These are phyloP conservation scores for Linnemannia schmuckeri DNA, from an alignment of 192 early-diverging fungal genomes.

Conservation along the genomic window DNA sequence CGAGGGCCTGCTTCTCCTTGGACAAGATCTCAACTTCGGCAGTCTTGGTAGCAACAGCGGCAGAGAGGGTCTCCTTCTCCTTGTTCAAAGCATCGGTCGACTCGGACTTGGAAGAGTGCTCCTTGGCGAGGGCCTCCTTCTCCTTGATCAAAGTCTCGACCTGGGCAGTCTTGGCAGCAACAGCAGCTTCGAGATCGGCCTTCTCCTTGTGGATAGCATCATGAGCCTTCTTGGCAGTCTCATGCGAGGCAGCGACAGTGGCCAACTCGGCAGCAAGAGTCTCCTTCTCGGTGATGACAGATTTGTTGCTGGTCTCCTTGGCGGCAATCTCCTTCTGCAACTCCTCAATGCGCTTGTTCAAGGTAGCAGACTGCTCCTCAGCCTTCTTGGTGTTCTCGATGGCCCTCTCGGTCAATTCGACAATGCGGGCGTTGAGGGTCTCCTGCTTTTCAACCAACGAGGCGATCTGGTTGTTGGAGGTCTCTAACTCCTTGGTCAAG, in stretches of 20 bases:
- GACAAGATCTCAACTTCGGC: slow-evolving; percentile 10
- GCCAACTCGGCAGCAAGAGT: slow-evolving; percentile 17
- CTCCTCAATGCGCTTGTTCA: slow-evolving; percentile 46
- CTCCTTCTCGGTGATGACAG: slow-evolving; percentile 40
- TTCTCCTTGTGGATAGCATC: slow-evolving; percentile 17
- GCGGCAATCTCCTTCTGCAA: slow-evolving; percentile 32
- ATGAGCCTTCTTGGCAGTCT: slow-evolving; percentile 9
- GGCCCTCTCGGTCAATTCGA: slow-evolving; percentile 34
- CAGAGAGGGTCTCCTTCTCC: slow-evolving; percentile 37
- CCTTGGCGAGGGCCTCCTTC: slow-evolving; percentile 6
- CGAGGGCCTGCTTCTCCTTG: slow-evolving; percentile 17
- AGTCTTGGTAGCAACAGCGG: slow-evolving; percentile 14
- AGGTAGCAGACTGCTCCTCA: slow-evolving; percentile 21
- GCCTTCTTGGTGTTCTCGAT: slow-evolving; percentile 40
- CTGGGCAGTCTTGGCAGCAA: neutral
- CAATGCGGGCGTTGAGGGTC: slow-evolving; percentile 30
- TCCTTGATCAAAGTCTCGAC: neutral
- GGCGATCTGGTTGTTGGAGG: slow-evolving; percentile 44
- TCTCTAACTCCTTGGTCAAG: slow-evolving; percentile 45
- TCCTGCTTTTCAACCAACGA: slow-evolving; percentile 33
- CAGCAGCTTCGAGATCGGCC: neutral
- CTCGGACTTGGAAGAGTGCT: slow-evolving; percentile 4
- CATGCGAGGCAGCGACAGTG: slow-evolving; percentile 6
- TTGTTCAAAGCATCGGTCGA: neutral
- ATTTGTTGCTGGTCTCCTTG: slow-evolving; percentile 27